Percentiles rank a stretch among this genome's conserved stretches.
Evolutionary conservation across 805 yeast species (phyloP).

Genomic region (Nakazawaea ishiwadae): DNA sequence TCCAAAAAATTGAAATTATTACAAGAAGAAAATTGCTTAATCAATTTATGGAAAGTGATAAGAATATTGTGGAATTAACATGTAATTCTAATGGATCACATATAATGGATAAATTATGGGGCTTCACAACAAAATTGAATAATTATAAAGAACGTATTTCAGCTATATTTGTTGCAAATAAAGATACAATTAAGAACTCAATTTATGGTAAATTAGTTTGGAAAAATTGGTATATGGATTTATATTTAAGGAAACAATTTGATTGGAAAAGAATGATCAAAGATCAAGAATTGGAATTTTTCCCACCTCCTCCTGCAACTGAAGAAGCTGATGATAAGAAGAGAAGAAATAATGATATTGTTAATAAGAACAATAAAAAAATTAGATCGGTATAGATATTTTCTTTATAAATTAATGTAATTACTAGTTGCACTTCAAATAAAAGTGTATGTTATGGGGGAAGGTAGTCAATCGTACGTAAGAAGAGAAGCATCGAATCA

Average conservation of each 20-base stretch:
- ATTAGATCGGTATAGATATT: no score
- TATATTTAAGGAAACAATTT: constrained; percentile 62
- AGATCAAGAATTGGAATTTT: constrained; percentile 40
- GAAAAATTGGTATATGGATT: constrained; percentile 92
- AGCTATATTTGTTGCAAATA: constrained; percentile 50
- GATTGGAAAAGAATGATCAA: constrained; percentile 78
- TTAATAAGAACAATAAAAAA: background rate
- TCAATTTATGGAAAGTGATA: constrained; percentile 39
- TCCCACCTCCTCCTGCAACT: constrained; percentile 15
- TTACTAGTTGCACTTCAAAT: no score
- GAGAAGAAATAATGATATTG: background rate
- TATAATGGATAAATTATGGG: constrained; percentile 80
- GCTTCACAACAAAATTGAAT: constrained; percentile 68
- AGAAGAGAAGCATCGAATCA: no score
- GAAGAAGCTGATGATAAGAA: constrained; percentile 1
- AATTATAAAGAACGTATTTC: constrained; percentile 87
- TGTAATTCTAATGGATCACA: constrained; percentile 92
- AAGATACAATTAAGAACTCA: constrained; percentile 74
- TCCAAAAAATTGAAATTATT: constrained; percentile 43
- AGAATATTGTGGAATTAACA: constrained; percentile 47
- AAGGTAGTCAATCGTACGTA: no score
- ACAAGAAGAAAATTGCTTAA: constrained; percentile 69
- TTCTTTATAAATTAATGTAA: no score
- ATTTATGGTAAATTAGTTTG: constrained; percentile 87
- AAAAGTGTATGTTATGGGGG: no score